These are phyloP conservation scores for Blastomyces silverae DNA, from an alignment of 2,329 filamentous ascomycete genomes.

Conservation along the genomic window DNA sequence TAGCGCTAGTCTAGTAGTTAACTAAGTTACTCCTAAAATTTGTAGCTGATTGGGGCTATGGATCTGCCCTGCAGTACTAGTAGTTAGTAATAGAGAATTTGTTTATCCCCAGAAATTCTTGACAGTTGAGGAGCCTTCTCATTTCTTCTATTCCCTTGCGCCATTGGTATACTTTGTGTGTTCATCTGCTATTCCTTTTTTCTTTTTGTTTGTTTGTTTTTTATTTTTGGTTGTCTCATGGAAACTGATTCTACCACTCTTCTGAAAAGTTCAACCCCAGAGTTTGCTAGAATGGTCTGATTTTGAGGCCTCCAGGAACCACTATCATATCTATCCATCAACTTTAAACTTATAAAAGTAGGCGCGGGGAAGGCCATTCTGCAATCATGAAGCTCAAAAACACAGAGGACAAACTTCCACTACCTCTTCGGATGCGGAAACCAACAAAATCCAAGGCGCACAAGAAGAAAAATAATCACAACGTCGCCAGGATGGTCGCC, in stretches of 20 bases:
- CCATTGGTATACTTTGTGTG: no score
- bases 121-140: background rate
- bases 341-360: background rate
- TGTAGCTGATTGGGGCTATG: no score
- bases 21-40: no score
- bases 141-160: no score
- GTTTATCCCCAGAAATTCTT: background rate
- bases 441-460: background rate
- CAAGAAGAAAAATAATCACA: background rate
- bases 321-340: background rate
- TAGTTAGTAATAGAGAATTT: no score
- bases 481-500: background rate
- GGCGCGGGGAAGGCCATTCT: background rate
- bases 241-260: background rate
- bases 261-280: background rate
- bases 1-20: no score
- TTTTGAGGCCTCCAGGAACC: slow-evolving; percentile 1
- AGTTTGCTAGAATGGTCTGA: background rate
- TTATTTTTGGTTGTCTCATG: background rate
- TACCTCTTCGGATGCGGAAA: background rate
- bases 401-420: no score
- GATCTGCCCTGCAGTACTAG: no score
- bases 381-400: background rate
- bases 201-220: background rate
- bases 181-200: background rate